Evolutionary conservation across 179 eudicot species (phyloP), one percentile per base, ranked within the genome.

Genomic region (Gypsophila paniculata): DNA sequence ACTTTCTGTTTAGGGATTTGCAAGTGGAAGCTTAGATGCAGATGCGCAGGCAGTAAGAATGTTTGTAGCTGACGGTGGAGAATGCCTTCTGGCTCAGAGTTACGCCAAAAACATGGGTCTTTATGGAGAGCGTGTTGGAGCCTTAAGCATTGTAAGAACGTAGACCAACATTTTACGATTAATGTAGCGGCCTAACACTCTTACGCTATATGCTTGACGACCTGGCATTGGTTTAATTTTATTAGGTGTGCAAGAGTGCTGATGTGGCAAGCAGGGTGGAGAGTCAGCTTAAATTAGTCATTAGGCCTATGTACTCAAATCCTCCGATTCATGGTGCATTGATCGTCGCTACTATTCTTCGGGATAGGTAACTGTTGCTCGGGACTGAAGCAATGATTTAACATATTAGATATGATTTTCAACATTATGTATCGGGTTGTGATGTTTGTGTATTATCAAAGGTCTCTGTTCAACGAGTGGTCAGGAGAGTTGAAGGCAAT

Each of bases 91-190:
- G 54, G 99, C 99, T 84, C 99, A 94, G 80, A 94, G 99, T 72
- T 94, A 94, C 82, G 99, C 99, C 42, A 94, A 94, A 85, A 94
- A 91, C 73, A 84, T 94, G 94, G 97, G 99, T 62, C 97, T 91
- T 65, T 89, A 94, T 71, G 99, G 99, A 60, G 97, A 94, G 72
- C 96, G 97, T 80, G 99, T 91, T 75, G 99, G 99, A 55, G 99
- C 99, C 72, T 82, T 94, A 26, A 94, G 96, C 89, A 86, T 91
- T 71, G 99, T 94, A 89, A 85, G 79, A 57, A 9, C 39, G 6
- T 67, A 32, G 18, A 38, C 42, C 2, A 36, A 72, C 26, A n/a
- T 36, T 18, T 32, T 39, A 6, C 4, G 19, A 21, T 10, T 29
- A 57, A 21, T 42, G 46, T 42, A 52, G 13, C 38, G 32, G 21